Percentiles rank a stretch among this genome's conserved stretches.
phyloP scores from a whole-genome alignment of 2,329 filamentous ascomycete species.

The Apiospora kogelbergensis region DNA sequence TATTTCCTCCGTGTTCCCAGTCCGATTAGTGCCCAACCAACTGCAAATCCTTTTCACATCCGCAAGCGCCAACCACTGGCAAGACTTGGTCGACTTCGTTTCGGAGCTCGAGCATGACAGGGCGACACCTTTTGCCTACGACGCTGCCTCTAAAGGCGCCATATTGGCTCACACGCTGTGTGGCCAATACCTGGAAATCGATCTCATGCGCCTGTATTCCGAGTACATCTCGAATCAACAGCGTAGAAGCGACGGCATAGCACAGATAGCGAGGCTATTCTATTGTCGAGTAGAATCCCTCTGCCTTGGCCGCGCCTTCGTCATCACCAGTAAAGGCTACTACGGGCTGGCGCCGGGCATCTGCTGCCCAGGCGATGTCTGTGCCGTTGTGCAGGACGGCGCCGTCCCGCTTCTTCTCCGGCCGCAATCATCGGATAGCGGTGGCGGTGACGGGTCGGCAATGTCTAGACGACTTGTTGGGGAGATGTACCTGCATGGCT shows the following conservation, averaged over 20 bases:
- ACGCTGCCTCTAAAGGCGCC: background rate
- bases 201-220: background rate
- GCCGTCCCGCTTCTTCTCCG: background rate
- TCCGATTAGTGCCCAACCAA: background rate
- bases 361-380: background rate
- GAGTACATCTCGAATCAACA: background rate
- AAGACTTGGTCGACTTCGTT: background rate
- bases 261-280: background rate
- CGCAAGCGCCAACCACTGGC: background rate
- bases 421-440: background rate
- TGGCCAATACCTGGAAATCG: background rate
- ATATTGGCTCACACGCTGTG: background rate
- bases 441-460: background rate
- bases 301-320: background rate
- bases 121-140: background rate
- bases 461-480: background rate
- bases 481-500: background rate
- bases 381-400: background rate
- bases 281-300: background rate
- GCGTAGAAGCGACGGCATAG: background rate
- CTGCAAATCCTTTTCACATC: background rate
- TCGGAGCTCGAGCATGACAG: background rate
- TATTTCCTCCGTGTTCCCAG: background rate
- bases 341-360: background rate
- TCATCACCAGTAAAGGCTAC: background rate